These are phyloP conservation scores for Cnidoscolus chayamansa DNA, from an alignment of 441 rosid species.

Conservation along the genomic window DNA sequence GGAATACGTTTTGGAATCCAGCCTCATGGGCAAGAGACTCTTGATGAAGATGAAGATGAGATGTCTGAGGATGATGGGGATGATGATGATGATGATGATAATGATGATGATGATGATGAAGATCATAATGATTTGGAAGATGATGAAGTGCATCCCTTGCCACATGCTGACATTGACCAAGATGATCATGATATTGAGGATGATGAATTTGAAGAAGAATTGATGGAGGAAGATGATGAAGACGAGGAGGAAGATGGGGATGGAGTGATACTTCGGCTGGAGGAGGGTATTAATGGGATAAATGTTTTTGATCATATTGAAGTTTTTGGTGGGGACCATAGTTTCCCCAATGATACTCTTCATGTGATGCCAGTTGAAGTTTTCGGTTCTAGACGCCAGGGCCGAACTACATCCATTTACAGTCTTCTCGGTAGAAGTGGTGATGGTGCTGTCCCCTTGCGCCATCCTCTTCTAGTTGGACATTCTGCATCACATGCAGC, in stretches of 20 bases:
- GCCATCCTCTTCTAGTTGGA: slow-evolving; percentile 89
- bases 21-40: slow-evolving; percentile 73
- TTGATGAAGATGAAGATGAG: slow-evolving; percentile 89
- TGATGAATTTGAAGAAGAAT: slow-evolving; percentile 94
- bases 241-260: slow-evolving; percentile 94
- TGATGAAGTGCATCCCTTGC: slow-evolving; percentile 84
- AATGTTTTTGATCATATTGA: slow-evolving; percentile 94
- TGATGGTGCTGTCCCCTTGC: slow-evolving; percentile 60
- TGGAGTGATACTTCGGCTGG: slow-evolving; percentile 86
- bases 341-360: slow-evolving; percentile 82
- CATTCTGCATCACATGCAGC: slow-evolving; percentile 47
- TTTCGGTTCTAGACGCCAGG: slow-evolving; percentile 97
- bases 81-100: slow-evolving; percentile 39
- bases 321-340: slow-evolving; percentile 84
- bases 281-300: slow-evolving; percentile 91
- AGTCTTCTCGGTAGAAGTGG: slow-evolving; percentile 87
- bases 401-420: slow-evolving; percentile 93
- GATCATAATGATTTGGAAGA: slow-evolving; percentile 80
- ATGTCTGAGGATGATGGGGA: slow-evolving; percentile 92
- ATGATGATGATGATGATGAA: slow-evolving; percentile 48
- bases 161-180: slow-evolving; percentile 93
- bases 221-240: slow-evolving; percentile 91
- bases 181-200: slow-evolving; percentile 98
- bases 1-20: slow-evolving; percentile 82
- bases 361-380: slow-evolving; percentile 98